These are phyloP conservation scores for Phytophthora idaei DNA, from an alignment of 352 stramenopile genomes.

Conservation along the genomic window DNA sequence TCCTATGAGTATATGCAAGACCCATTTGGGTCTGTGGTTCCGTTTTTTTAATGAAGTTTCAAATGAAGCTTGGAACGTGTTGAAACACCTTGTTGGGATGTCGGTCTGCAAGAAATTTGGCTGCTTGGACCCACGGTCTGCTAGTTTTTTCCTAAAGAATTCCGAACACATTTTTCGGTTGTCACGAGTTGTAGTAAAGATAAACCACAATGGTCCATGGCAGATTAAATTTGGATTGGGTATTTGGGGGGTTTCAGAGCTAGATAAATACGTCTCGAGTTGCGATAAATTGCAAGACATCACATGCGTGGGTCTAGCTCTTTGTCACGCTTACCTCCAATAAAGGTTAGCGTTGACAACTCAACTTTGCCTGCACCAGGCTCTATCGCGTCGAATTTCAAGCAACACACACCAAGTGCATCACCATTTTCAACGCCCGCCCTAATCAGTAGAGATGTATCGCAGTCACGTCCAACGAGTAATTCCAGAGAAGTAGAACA, in stretches of 20 bases:
- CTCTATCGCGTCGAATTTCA: neutral
- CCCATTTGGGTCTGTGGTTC: too few relatives aligned
- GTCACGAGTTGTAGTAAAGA: neutral
- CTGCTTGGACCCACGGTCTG: too few relatives aligned
- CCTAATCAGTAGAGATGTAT: neutral
- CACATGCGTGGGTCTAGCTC: conserved; percentile 19
- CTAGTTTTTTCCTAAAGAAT: too few relatives aligned
- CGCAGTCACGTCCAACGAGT: neutral
- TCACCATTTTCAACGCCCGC: conserved; percentile 23
- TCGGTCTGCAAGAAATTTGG: too few relatives aligned
- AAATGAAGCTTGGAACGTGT: too few relatives aligned
- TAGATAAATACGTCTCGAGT: neutral
- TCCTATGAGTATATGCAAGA: too few relatives aligned
- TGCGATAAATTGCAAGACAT: neutral
- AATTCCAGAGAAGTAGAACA: neutral
- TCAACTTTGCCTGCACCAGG: neutral
- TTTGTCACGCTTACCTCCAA: conserved; percentile 17
- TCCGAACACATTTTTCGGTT: too few relatives aligned
- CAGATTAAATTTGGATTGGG: too few relatives aligned
- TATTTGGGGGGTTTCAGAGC: neutral
- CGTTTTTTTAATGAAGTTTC: too few relatives aligned
- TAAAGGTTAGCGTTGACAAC: conserved; percentile 6
- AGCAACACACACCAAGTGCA: neutral
- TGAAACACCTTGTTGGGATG: too few relatives aligned
- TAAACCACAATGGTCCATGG: too few relatives aligned